These are phyloP conservation scores for Dactylellina cionopaga DNA, from an alignment of 2,329 filamentous ascomycete genomes.

Conservation along the genomic window DNA sequence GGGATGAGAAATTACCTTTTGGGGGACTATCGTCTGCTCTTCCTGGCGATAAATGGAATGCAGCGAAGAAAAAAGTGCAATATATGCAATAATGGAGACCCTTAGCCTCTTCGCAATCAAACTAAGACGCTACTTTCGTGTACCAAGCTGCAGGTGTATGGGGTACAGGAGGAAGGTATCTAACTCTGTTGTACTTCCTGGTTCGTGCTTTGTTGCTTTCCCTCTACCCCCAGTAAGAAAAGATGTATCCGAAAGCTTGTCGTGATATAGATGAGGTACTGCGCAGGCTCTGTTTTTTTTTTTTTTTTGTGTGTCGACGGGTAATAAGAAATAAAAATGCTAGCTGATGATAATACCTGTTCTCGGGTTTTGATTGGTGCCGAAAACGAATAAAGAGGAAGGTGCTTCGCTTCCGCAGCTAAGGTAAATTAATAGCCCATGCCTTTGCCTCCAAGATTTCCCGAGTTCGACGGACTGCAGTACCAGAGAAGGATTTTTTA, in stretches of 20 bases:
- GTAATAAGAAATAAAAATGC: slow-evolving; percentile 49
- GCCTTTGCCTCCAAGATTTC: slow-evolving; percentile 43
- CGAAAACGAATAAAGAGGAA: slow-evolving; percentile 47
- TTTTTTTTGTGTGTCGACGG: slow-evolving; percentile 24
- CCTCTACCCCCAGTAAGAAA: not conserved
- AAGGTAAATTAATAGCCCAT: slow-evolving; percentile 52
- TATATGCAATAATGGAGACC: slow-evolving; percentile 7
- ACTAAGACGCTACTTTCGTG: slow-evolving; percentile 19
- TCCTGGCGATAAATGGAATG: slow-evolving; percentile 24
- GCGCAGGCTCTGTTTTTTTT: slow-evolving; percentile 22
- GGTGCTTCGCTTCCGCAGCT: slow-evolving; percentile 52
- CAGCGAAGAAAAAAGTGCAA: slow-evolving; percentile 10
- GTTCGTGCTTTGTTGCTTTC: slow-evolving; percentile 49
- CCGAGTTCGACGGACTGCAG: slow-evolving; percentile 22
- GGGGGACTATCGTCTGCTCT: slow-evolving; percentile 1
- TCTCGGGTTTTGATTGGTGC: slow-evolving; percentile 43
- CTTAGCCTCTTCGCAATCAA: slow-evolving; percentile 15
- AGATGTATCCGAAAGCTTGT: slow-evolving; percentile 51
- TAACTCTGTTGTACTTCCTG: slow-evolving; percentile 51
- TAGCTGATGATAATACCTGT: slow-evolving; percentile 47
- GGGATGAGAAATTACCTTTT: slow-evolving; percentile 43
- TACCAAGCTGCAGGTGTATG: slow-evolving; percentile 40
- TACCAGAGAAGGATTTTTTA: slow-evolving; percentile 21
- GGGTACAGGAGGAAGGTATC: slow-evolving; percentile 44
- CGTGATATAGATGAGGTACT: slow-evolving; percentile 23